These are phyloP conservation scores for Betula pendula DNA, from an alignment of 306 rosid species.

Conservation along the genomic window DNA sequence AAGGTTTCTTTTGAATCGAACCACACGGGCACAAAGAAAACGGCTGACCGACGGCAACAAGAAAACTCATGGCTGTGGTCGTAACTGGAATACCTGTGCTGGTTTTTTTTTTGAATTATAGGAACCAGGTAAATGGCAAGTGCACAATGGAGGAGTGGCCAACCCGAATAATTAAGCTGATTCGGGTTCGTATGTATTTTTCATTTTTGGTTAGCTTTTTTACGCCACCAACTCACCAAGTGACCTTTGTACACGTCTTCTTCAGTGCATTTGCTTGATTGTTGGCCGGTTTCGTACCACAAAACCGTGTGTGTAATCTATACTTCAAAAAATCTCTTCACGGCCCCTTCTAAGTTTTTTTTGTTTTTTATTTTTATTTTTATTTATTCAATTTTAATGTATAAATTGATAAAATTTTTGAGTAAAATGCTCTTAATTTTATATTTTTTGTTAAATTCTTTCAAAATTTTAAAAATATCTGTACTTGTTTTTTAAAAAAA, in stretches of 20 bases:
- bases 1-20: neutral
- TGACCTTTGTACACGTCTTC: neutral
- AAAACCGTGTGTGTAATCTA: too few relatives aligned
- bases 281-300: neutral
- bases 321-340: too few relatives aligned
- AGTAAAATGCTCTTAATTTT: too few relatives aligned
- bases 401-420: too few relatives aligned
- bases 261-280: neutral
- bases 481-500: too few relatives aligned
- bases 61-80: constrained; percentile 23
- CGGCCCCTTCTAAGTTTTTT: too few relatives aligned
- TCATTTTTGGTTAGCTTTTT: neutral
- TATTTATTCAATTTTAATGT: too few relatives aligned
- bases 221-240: neutral
- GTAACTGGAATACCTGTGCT: neutral
- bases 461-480: too few relatives aligned
- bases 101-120: neutral
- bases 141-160: neutral
- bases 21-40: constrained; percentile 5
- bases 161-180: neutral
- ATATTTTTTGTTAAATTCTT: too few relatives aligned
- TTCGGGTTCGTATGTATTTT: neutral
- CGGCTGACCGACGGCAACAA: neutral
- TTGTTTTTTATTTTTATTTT: too few relatives aligned
- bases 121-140: neutral